Evolutionary conservation across 805 yeast genomes (phyloP).

Genomic region (Candida ovalis): DNA sequence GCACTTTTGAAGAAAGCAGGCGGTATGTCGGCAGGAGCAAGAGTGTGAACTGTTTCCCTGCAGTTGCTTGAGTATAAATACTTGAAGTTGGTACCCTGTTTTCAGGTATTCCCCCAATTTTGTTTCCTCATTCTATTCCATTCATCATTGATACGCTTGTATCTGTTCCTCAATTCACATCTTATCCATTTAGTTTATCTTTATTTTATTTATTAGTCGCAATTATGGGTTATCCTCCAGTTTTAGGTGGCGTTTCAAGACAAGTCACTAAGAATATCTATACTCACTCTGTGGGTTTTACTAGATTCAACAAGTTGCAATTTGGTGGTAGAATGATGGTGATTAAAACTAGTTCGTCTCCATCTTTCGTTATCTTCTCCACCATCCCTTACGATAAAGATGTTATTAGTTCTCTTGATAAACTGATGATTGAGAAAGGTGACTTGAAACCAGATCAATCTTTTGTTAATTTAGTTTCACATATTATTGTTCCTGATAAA

Average conservation of each 20-base stretch:
- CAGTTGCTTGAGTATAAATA: no score
- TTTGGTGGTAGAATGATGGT: conserved; percentile 40
- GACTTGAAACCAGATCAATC: conserved; percentile 32
- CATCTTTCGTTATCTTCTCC: conserved; percentile 47
- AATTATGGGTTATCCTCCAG: conserved; percentile 38
- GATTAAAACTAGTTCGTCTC: conserved; percentile 26
- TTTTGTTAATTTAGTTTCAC: conserved; percentile 36
- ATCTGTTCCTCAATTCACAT: background rate
- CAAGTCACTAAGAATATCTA: conserved; percentile 27
- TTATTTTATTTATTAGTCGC: no score
- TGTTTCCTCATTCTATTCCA: no score
- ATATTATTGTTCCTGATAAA: conserved; percentile 56
- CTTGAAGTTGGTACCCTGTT: no score
- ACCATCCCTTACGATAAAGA: conserved; percentile 52
- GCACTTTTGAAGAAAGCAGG: no score
- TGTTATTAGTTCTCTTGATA: conserved; percentile 37
- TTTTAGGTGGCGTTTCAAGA: conserved; percentile 38
- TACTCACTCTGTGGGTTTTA: conserved; percentile 36
- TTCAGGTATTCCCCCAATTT: no score
- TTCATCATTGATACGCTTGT: no score
- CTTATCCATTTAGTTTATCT: no score
- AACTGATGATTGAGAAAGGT: conserved; percentile 20
- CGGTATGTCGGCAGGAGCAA: no score
- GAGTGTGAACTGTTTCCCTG: no score
- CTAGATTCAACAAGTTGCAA: conserved; percentile 24